These are phyloP conservation scores for Chara braunii DNA, from an alignment of 139 green algal genomes.

Conservation along the genomic window DNA sequence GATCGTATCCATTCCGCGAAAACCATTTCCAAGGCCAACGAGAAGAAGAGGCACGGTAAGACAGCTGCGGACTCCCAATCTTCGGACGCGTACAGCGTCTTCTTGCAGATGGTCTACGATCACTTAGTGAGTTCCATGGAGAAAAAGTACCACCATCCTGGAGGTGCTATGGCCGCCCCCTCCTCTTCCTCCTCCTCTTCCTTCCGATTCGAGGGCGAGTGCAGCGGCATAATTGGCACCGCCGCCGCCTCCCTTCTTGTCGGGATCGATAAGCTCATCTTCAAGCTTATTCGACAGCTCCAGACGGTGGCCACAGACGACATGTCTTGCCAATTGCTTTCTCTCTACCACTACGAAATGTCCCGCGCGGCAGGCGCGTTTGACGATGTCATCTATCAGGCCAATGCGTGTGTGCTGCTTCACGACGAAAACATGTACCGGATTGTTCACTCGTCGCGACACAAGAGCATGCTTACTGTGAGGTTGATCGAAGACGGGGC, in stretches of 20 bases:
- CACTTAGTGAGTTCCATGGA: slow-evolving; percentile 63
- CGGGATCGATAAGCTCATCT: slow-evolving; percentile 90
- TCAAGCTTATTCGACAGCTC: slow-evolving; percentile 62
- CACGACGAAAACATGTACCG: slow-evolving; percentile 19
- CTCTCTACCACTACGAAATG: slow-evolving; percentile 71
- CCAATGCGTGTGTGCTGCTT: slow-evolving; percentile 64
- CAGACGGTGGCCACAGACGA: slow-evolving; percentile 60
- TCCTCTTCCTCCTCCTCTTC: too few species aligned
- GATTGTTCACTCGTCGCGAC: background rate
- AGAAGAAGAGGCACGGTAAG: slow-evolving; percentile 34
- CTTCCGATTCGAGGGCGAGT: slow-evolving; percentile 70
- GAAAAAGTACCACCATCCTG: too few species aligned
- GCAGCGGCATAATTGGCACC: slow-evolving; percentile 66
- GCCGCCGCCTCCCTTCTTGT: slow-evolving; percentile 87
- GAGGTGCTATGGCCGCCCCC: too few species aligned
- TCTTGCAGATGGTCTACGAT: slow-evolving; percentile 50
- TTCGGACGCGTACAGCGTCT: too few species aligned
- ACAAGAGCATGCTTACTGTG: background rate
- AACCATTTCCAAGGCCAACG: slow-evolving; percentile 5
- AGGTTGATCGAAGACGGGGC: background rate
- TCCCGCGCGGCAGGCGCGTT: slow-evolving; percentile 33
- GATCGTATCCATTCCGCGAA: slow-evolving; percentile 59
- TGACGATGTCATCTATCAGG: slow-evolving; percentile 40
- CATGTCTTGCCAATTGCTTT: slow-evolving; percentile 50
- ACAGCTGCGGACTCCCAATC: too few species aligned